phyloP scores from a whole-genome alignment of 1,139 yeast species.

The Nakaseomyces nivariensis region DNA sequence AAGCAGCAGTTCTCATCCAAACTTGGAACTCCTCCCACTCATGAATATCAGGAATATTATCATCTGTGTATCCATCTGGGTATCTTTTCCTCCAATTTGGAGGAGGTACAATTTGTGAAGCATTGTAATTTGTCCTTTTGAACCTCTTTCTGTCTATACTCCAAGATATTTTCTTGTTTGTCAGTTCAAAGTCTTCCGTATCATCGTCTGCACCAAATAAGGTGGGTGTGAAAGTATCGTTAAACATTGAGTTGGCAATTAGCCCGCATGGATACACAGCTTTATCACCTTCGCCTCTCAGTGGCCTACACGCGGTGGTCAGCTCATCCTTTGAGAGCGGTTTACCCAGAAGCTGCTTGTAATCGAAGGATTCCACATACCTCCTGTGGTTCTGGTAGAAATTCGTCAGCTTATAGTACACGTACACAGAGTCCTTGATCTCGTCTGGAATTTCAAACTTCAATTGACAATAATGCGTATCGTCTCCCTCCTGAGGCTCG shows the following conservation, averaged over 20 bases:
- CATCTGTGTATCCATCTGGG: constrained; percentile 85
- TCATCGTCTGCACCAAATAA: constrained; percentile 32
- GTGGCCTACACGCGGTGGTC: constrained; percentile 69
- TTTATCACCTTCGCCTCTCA: constrained; percentile 43
- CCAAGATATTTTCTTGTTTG: constrained; percentile 79
- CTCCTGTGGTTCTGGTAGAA: constrained; percentile 73
- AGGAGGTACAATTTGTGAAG: constrained; percentile 79
- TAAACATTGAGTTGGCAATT: constrained; percentile 86
- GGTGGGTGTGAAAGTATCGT: constrained; percentile 57
- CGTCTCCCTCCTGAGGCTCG: constrained; percentile 26
- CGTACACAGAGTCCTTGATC: constrained; percentile 48
- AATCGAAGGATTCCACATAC: constrained; percentile 61
- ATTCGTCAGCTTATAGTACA: constrained; percentile 63
- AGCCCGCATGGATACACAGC: constrained; percentile 88
- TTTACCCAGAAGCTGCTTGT: constrained; percentile 52
- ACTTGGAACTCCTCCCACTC: constrained; percentile 81
- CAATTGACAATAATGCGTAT: constrained; percentile 39
- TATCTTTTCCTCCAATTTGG: constrained; percentile 81
- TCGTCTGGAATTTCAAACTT: constrained; percentile 52
- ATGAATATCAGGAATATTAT: constrained; percentile 73
- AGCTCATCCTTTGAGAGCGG: constrained; percentile 37
- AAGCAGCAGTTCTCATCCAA: constrained; percentile 95
- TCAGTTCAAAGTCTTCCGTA: constrained; percentile 46
- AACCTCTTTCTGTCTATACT: constrained; percentile 65
- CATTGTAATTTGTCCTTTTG: constrained; percentile 64